A percentile compares a stretch with the other conserved stretches of the same genome.
phyloP scores from a whole-genome alignment of 257 asterid genomes.

The Solanum sejunctum region DNA sequence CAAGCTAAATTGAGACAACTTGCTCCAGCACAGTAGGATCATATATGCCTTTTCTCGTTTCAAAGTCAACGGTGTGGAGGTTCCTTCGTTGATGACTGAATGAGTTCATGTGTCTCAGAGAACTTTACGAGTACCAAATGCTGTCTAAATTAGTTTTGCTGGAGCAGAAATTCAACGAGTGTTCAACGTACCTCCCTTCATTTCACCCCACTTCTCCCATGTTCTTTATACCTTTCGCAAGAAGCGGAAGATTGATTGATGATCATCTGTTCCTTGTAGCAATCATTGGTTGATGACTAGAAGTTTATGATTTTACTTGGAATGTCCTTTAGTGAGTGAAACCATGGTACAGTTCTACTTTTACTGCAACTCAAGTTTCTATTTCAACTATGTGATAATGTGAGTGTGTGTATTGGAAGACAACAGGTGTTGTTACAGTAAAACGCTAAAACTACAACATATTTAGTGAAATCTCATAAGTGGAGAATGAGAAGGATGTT shows the following conservation, averaged over 20 bases:
- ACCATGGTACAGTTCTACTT: neutral
- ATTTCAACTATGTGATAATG: neutral
- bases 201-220: neutral
- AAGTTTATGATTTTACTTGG: neutral
- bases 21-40: conserved; percentile 30
- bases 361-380: neutral
- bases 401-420: neutral
- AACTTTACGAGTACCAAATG: neutral
- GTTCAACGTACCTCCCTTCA: neutral
- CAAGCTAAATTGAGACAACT: conserved; percentile 64
- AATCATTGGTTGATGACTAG: neutral
- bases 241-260: neutral
- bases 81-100: neutral
- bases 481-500: neutral
- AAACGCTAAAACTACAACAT: neutral
- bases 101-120: neutral
- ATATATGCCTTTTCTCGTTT: neutral
- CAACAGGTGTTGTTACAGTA: neutral
- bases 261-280: neutral
- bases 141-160: neutral
- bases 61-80: neutral
- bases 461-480: neutral
- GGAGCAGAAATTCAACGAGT: neutral
- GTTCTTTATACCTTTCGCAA: neutral
- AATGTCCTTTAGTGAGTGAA: neutral